Conservation (phyloP, 345 rosid genomes). For the Firmiana major region DNA sequence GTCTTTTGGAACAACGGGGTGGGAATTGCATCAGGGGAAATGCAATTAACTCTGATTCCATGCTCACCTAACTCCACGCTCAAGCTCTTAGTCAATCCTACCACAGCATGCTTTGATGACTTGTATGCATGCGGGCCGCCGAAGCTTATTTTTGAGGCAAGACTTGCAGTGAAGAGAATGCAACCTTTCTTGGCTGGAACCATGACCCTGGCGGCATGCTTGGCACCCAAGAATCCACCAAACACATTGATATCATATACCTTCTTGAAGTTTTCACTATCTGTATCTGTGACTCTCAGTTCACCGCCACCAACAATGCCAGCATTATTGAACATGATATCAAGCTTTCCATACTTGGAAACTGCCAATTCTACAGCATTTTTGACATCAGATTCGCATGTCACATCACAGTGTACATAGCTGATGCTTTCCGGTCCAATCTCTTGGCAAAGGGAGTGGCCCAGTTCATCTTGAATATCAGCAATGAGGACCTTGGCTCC, state of each 20-base stretch:
- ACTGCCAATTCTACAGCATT: slow-evolving; percentile 20
- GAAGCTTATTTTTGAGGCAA: slow-evolving; percentile 2
- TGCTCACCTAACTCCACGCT: background rate
- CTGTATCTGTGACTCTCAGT: background rate
- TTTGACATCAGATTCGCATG: slow-evolving; percentile 20
- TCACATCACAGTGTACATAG: slow-evolving; percentile 25
- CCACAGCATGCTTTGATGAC: slow-evolving; percentile 21
- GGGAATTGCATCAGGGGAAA: slow-evolving; percentile 27
- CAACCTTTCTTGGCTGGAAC: slow-evolving; percentile 21
- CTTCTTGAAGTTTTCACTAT: slow-evolving; percentile 16
- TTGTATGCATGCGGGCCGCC: slow-evolving; percentile 38
- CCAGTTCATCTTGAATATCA: slow-evolving; percentile 28
- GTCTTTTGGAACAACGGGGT: background rate
- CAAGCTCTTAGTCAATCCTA: slow-evolving; percentile 1
- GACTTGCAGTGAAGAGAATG: slow-evolving; percentile 20
- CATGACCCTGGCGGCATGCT: slow-evolving; percentile 35
- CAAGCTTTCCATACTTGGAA: slow-evolving; percentile 26
- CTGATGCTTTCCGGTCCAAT: slow-evolving; percentile 19
- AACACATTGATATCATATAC: slow-evolving; percentile 13
- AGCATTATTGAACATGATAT: slow-evolving; percentile 36
- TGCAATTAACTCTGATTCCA: slow-evolving; percentile 30
- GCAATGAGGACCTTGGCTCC: slow-evolving; percentile 29
- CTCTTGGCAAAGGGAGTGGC: slow-evolving; percentile 5
- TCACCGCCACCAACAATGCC: background rate
- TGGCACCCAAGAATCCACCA: slow-evolving; percentile 26